Conservation (phyloP, 805 yeast species). For the Diddensiella santjacobensis region DNA sequence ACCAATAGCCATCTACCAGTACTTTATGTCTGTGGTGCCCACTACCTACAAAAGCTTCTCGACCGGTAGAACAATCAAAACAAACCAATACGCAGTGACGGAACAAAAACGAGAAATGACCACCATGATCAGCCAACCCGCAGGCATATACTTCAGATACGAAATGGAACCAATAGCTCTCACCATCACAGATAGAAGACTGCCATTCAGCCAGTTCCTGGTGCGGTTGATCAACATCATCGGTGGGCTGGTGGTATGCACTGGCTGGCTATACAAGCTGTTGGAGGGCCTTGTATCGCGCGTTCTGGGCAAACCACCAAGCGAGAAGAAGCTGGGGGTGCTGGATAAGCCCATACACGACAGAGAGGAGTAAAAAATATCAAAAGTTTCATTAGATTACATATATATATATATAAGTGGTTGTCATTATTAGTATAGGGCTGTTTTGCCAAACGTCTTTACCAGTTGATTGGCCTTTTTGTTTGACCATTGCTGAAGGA, state of each 20-base stretch:
- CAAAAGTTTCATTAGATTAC: background rate
- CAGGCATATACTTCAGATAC: constrained; percentile 81
- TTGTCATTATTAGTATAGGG: too few relatives aligned
- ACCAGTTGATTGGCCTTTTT: background rate
- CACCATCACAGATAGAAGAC: constrained; percentile 62
- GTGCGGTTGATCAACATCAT: constrained; percentile 73
- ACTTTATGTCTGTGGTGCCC: constrained; percentile 78
- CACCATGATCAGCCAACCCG: constrained; percentile 37
- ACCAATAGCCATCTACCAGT: constrained; percentile 49
- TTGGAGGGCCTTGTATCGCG: constrained; percentile 40
- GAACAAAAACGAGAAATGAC: constrained; percentile 24
- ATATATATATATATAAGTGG: too few relatives aligned
- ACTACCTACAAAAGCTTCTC: constrained; percentile 57
- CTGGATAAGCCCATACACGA: constrained; percentile 11
- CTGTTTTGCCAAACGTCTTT: background rate
- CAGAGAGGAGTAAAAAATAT: background rate
- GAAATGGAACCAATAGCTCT: constrained; percentile 86
- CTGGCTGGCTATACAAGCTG: constrained; percentile 59
- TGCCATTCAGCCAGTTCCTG: constrained; percentile 74
- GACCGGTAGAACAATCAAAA: constrained; percentile 67
- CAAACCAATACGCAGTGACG: constrained; percentile 72
- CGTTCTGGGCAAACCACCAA: background rate
- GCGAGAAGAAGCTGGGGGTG: constrained; percentile 6
- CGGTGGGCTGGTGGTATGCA: constrained; percentile 74
- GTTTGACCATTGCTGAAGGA: constrained; percentile 11